Evolutionary conservation across 2,329 filamentous ascomycete species (phyloP).

Genomic region (Paraphaeosphaeria minitans): DNA sequence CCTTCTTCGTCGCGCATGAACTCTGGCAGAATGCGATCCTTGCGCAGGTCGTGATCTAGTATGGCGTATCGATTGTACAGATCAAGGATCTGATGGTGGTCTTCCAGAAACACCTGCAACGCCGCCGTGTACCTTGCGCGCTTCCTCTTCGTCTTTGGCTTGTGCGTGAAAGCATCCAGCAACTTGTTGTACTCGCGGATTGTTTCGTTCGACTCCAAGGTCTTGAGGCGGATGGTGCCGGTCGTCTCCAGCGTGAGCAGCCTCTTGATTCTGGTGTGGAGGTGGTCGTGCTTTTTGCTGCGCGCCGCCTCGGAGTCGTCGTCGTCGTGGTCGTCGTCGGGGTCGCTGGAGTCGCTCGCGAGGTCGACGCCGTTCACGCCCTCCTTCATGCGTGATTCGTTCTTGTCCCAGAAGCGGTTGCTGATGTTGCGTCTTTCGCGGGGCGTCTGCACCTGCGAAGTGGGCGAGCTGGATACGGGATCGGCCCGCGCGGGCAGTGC

Average conservation of each 20-base stretch:
- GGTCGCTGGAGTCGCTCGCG: constrained; percentile 3
- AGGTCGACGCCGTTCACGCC: neutral
- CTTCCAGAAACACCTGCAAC: neutral
- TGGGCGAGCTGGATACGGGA: neutral
- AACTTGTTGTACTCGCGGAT: neutral
- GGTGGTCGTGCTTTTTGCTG: neutral
- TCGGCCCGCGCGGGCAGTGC: neutral
- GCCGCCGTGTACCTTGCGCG: neutral
- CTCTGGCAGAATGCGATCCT: neutral
- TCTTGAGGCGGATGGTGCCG: neutral
- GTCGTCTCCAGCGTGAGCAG: neutral
- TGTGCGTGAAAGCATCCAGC: neutral
- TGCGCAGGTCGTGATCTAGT: neutral
- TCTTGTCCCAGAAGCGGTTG: constrained; percentile 8
- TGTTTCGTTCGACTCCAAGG: neutral
- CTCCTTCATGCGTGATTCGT: neutral
- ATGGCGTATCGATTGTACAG: constrained; percentile 1
- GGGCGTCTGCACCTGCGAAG: neutral
- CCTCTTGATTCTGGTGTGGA: neutral
- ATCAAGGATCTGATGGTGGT: neutral
- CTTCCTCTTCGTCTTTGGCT: neutral
- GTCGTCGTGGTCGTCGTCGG: neutral
- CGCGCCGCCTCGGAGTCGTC: neutral
- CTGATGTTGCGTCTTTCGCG: neutral
- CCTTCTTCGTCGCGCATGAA: neutral